Evolutionary conservation across 2,329 filamentous ascomycete species (phyloP), one percentile per base, ranked within the genome.

Genomic region (Microsporum ferrugineum): DNA sequence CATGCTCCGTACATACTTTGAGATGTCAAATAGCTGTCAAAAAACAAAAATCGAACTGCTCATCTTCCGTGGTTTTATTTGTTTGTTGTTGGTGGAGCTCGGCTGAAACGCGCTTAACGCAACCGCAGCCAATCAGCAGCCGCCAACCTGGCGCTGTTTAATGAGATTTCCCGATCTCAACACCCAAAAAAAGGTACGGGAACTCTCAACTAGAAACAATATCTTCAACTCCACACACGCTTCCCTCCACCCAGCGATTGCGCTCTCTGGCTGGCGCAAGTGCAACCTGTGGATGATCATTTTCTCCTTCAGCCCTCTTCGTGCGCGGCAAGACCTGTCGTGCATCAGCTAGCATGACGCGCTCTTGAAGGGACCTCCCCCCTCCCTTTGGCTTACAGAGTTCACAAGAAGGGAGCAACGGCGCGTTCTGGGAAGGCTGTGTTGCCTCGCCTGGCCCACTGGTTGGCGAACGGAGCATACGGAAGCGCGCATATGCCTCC

Each of bases 61-160:
- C 38, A 12, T 39, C 38, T 12, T 23, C 17, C 17, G 17, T 23
- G 17, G 17, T 23, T 23, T 23, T 1, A 23, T 23, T 23, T 23
- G 17, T 23, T 51, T 51, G 45, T 51, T 51, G 23, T 31, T 51
- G 6, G 51, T 55, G 51, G 51, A 55, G 51, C 51, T 55, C 51
- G 31, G 14, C 51, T 55, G 51, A 55, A 55, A 55, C 51, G 51
- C 51, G 51, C 31, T 55, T 55, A 55, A 17, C 51, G 29, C 51
- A 55, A 12, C 51, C 51, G 51, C 51, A n/a, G 51, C 51, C 51
- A 55, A 55, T 55, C 51, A 55, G 27, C 27, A 34, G 14, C 31
- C 51, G 51, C 51, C 51, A 55, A 14, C 51, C 51, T 34, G 51
- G 23, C 51, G 51, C 51, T 55, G 51, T 5, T 34, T 36, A n/a